Evolutionary conservation across 2,329 filamentous ascomycete species (phyloP).

Genomic region (Aspergillus arachidicola): DNA sequence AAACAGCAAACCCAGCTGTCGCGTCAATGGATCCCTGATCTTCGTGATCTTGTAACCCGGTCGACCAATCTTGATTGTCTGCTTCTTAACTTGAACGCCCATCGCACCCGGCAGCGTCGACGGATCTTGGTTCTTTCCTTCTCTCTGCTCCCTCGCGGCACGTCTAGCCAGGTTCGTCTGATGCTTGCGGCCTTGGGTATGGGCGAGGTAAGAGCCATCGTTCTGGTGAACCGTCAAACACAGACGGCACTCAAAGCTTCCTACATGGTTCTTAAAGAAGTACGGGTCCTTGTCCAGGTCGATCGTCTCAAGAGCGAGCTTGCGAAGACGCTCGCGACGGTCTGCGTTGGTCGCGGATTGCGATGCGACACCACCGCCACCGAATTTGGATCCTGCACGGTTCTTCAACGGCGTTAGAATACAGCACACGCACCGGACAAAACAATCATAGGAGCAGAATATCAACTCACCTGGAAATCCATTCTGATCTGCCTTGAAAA

Average conservation of each 20-base stretch:
- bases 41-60: constrained; percentile 99
- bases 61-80: constrained; percentile 90
- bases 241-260: constrained; percentile 94
- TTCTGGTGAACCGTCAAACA: constrained; percentile 98
- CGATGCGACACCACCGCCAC: constrained; percentile 93
- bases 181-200: constrained; percentile 98
- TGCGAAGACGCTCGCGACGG: constrained; percentile 93
- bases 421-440: constrained; percentile 14
- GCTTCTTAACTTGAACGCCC: constrained; percentile 75
- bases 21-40: constrained; percentile 81
- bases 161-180: constrained; percentile 96
- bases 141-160: constrained; percentile 91
- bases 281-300: constrained; percentile 99
- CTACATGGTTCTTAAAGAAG: constrained; percentile 99
- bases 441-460: not conserved
- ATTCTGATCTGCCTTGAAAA: constrained; percentile 7
- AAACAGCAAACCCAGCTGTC: constrained; percentile 90
- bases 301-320: constrained; percentile 97
- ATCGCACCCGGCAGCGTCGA: constrained; percentile 73
- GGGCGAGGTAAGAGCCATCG: constrained; percentile 96
- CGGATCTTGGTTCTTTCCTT: constrained; percentile 68
- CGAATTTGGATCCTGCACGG: constrained; percentile 95
- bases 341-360: constrained; percentile 93
- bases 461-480: constrained; percentile 12
- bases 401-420: constrained; percentile 60